Evolutionary conservation across 768 basidiomycete genomes (phyloP).

Genomic region (Auriscalpium vulgare): DNA sequence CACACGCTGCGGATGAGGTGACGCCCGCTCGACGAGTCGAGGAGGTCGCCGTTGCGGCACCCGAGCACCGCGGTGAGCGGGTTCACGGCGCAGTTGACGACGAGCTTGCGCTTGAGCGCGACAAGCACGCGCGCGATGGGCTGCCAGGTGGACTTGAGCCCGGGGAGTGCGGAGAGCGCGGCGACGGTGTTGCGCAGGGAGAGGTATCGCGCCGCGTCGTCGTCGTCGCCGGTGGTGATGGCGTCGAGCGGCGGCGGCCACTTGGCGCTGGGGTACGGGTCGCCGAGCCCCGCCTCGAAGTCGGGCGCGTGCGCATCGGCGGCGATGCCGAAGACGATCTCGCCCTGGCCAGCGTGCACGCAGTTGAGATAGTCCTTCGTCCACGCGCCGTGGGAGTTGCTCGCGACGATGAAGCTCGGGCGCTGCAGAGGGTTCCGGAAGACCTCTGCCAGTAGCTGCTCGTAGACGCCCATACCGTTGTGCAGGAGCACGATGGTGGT

Average conservation of each 20-base stretch:
- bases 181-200: constrained; percentile 64
- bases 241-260: constrained; percentile 43
- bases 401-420: constrained; percentile 80
- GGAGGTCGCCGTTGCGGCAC: constrained; percentile 73
- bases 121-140: constrained; percentile 61
- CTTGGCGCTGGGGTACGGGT: constrained; percentile 27
- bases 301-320: constrained; percentile 57
- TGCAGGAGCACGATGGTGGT: constrained; percentile 90
- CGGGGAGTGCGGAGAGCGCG: constrained; percentile 46
- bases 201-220: constrained; percentile 37
- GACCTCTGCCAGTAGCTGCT: constrained; percentile 53
- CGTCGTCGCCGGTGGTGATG: constrained; percentile 33
- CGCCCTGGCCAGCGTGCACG: constrained; percentile 64
- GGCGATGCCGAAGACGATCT: constrained; percentile 71
- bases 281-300: constrained; percentile 48
- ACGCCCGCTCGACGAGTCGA: constrained; percentile 34
- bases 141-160: constrained; percentile 55
- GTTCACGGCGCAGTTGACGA: constrained; percentile 76
- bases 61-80: constrained; percentile 77
- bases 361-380: constrained; percentile 42
- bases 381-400: constrained; percentile 77
- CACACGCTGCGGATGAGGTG: constrained; percentile 50
- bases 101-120: constrained; percentile 71
- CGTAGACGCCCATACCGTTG: constrained; percentile 92
- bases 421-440: constrained; percentile 69